Conservation (phyloP, 192 early-diverging fungal species). For the Chytriomyces hyalinus region DNA sequence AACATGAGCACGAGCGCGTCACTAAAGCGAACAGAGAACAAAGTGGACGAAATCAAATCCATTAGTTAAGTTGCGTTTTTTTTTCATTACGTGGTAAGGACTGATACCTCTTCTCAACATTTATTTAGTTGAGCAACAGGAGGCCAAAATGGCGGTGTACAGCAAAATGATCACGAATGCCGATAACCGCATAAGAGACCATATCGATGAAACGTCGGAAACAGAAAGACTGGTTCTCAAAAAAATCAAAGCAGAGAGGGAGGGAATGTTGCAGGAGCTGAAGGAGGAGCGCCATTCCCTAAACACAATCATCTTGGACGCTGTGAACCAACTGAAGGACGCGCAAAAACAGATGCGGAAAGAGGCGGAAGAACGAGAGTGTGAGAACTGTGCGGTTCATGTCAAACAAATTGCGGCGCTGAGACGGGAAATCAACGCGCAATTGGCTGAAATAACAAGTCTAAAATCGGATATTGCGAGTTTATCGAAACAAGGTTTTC, state of each 20-base stretch:
- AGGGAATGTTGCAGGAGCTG: conserved; percentile 3
- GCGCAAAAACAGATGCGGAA: background rate
- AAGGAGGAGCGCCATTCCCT: background rate
- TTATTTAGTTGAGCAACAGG: conserved; percentile 19
- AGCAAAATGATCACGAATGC: conserved; percentile 6
- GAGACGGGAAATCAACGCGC: background rate
- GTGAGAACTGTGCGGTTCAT: background rate
- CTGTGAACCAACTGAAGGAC: background rate
- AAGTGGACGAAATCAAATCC: conserved; percentile 25
- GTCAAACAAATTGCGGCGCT: background rate
- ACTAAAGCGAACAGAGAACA: conserved; percentile 4
- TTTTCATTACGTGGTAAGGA: background rate
- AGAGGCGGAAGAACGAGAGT: background rate
- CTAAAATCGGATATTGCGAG: background rate
- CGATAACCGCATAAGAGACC: background rate
- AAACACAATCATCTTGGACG: conserved; percentile 6
- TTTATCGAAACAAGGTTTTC: background rate
- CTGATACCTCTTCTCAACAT: background rate
- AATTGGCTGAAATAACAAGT: background rate
- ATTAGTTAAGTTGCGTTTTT: conserved; percentile 10
- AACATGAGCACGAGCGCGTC: background rate
- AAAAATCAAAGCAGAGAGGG: background rate
- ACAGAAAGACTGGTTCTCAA: background rate
- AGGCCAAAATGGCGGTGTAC: background rate
- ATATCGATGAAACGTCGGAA: conserved; percentile 1